A percentile compares a stretch with the other conserved stretches of the same genome.
Conservation (phyloP, 2,329 filamentous ascomycete species). For the Neoascochyta sp. region DNA sequence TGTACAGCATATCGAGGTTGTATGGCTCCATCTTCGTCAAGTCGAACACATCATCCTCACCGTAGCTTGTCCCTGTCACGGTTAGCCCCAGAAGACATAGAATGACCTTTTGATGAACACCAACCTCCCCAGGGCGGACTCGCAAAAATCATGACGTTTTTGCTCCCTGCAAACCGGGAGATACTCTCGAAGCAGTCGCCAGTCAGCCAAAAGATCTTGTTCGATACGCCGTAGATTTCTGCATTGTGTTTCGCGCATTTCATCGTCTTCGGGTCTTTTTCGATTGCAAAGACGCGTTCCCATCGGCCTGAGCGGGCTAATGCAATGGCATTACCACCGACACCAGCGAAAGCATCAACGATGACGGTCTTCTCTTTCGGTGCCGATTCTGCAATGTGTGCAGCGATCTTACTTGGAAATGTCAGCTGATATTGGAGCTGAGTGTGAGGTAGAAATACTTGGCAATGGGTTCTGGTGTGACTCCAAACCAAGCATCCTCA, state of each 20-base stretch:
- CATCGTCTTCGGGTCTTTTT: conserved; percentile 74
- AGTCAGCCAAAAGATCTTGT: conserved; percentile 78
- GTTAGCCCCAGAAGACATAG: conserved; percentile 5
- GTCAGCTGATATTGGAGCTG: conserved; percentile 6
- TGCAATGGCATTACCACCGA: conserved; percentile 92
- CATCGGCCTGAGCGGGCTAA: conserved; percentile 79
- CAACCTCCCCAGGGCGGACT: conserved; percentile 72
- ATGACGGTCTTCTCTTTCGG: conserved; percentile 60
- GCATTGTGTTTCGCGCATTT: conserved; percentile 93
- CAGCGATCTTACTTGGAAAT: conserved; percentile 62
- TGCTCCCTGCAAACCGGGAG: conserved; percentile 48
- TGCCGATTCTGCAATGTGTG: conserved; percentile 60
- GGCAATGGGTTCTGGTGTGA: conserved; percentile 90
- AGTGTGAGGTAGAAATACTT: conserved; percentile 49
- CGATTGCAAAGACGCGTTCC: conserved; percentile 81
- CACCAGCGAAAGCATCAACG: conserved; percentile 86
- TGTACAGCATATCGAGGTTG: conserved; percentile 48
- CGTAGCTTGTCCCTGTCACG: conserved; percentile 58
- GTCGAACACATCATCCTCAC: conserved; percentile 69
- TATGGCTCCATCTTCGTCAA: conserved; percentile 87
- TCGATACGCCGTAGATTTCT: conserved; percentile 71
- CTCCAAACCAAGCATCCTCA: conserved; percentile 92
- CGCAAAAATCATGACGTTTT: conserved; percentile 61
- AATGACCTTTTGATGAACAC: conserved; percentile 12
- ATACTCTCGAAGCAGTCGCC: conserved; percentile 82